Conservation (phyloP, 768 basidiomycete species). For the Termitomyces sp. region DNA sequence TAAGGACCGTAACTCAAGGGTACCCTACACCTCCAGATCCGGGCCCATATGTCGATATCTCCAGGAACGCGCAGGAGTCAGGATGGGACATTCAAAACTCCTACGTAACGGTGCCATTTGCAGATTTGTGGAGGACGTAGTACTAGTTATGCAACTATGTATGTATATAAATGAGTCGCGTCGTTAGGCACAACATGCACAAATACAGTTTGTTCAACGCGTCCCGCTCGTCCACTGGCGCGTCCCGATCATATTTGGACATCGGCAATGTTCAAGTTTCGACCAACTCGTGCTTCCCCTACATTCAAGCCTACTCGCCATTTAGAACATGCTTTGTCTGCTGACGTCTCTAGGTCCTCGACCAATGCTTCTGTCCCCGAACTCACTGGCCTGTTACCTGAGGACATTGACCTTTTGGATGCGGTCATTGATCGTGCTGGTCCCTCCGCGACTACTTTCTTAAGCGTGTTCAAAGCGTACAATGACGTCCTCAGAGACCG, state of each 20-base stretch:
- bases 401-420: conserved; percentile 70
- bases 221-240: neutral
- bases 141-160: neutral
- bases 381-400: conserved; percentile 40
- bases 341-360: conserved; percentile 36
- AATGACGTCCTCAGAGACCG: conserved; percentile 71
- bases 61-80: neutral
- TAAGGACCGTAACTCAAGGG: conserved; percentile 27
- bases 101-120: conserved; percentile 2
- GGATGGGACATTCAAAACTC: conserved; percentile 6
- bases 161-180: neutral
- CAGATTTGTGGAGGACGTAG: conserved; percentile 11
- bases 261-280: conserved; percentile 36
- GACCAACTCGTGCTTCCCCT: conserved; percentile 43
- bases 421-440: conserved; percentile 67
- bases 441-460: conserved; percentile 65
- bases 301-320: conserved; percentile 28
- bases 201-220: conserved; percentile 11
- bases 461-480: conserved; percentile 82
- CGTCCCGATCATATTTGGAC: neutral
- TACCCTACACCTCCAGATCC: conserved; percentile 8
- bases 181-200: neutral
- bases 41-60: neutral
- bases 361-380: conserved; percentile 37
- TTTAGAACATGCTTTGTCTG: conserved; percentile 13